These are phyloP conservation scores for Quercus suber DNA, from an alignment of 306 rosid species.

Conservation along the genomic window DNA sequence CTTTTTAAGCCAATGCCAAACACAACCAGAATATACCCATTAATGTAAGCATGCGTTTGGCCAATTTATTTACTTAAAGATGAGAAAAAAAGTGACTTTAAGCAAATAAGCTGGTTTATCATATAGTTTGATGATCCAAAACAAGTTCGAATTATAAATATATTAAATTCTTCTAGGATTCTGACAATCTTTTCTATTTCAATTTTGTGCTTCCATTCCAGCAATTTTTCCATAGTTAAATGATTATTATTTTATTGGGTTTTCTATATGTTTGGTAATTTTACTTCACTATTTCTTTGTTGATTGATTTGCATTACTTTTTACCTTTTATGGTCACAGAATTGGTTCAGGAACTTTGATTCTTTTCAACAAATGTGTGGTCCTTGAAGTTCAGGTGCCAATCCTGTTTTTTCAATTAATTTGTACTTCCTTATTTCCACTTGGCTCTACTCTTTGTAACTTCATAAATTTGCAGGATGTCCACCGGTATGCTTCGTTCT, in stretches of 20 bases:
- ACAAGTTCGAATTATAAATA: too few relatives aligned
- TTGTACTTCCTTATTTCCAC: background rate
- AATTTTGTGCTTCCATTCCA: background rate
- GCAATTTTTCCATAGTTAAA: background rate
- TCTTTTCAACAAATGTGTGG: slow-evolving; percentile 51
- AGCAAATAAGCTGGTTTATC: too few relatives aligned
- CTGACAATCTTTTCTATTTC: background rate
- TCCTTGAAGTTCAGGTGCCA: slow-evolving; percentile 66
- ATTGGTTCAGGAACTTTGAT: slow-evolving; percentile 50
- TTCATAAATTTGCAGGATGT: slow-evolving; percentile 44
- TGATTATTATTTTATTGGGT: slow-evolving; percentile 1
- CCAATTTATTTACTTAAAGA: too few relatives aligned
- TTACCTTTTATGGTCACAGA: slow-evolving; percentile 32
- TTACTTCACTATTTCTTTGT: slow-evolving; percentile 3
- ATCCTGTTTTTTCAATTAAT: too few relatives aligned
- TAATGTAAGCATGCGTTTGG: background rate
- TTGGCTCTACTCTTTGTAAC: slow-evolving; percentile 23
- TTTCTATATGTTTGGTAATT: slow-evolving; percentile 6
- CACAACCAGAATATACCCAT: background rate
- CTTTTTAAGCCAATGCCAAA: too few relatives aligned
- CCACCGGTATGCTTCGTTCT: slow-evolving; percentile 46
- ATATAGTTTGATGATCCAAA: too few relatives aligned
- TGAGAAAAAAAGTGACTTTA: too few relatives aligned
- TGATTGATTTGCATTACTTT: background rate
- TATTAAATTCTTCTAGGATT: too few relatives aligned